Evolutionary conservation across 1,284 basidiomycete species (phyloP).

Genomic region (Peniophora sp.): DNA sequence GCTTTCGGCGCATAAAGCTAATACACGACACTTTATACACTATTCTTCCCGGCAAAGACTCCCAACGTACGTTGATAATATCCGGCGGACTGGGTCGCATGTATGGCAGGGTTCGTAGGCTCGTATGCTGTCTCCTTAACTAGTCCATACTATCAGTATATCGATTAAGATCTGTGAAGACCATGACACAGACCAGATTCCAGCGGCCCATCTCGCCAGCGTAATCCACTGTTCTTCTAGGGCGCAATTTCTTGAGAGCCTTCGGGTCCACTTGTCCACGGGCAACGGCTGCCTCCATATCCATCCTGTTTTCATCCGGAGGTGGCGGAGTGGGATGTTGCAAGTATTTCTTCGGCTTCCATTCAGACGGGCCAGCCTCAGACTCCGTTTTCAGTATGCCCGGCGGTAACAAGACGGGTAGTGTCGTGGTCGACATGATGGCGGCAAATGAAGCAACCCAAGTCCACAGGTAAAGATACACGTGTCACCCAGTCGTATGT

Average conservation of each 20-base stretch:
- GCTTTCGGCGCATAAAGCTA: conserved; percentile 90
- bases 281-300: conserved; percentile 71
- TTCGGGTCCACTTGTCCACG: conserved; percentile 64
- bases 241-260: conserved; percentile 83
- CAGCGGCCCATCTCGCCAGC: conserved; percentile 82
- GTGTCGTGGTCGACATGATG: background rate
- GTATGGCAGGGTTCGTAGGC: conserved; percentile 64
- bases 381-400: background rate
- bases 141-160: conserved; percentile 20
- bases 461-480: too few relatives aligned
- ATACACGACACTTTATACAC: conserved; percentile 15
- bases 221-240: conserved; percentile 91
- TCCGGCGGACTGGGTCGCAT: conserved; percentile 78
- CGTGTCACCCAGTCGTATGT: too few relatives aligned
- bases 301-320: conserved; percentile 62
- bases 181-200: conserved; percentile 57
- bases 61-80: conserved; percentile 66
- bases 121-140: conserved; percentile 71
- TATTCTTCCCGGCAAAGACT: conserved; percentile 11
- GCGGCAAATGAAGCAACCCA: background rate
- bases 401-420: background rate
- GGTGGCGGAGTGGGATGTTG: conserved; percentile 60
- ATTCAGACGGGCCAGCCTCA: conserved; percentile 17
- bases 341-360: conserved; percentile 37
- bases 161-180: background rate